Conservation (phyloP, 257 asterid genomes). For the Galeopsis tetrahit region DNA sequence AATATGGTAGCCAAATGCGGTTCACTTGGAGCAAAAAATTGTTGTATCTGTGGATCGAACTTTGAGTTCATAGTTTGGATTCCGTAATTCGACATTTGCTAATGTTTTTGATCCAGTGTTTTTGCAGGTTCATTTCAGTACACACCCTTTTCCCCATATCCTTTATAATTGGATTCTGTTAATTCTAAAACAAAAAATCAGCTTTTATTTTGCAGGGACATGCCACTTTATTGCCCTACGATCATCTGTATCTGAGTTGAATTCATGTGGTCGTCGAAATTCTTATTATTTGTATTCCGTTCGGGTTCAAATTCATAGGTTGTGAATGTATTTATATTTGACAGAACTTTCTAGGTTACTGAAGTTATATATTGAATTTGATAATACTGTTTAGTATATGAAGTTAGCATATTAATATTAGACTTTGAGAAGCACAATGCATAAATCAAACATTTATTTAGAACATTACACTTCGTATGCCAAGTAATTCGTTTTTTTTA, state of each 20-base stretch:
- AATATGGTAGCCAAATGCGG: slow-evolving; percentile 22
- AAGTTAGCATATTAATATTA: too few relatives aligned
- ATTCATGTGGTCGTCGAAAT: not conserved
- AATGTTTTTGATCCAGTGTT: not conserved
- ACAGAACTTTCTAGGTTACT: too few relatives aligned
- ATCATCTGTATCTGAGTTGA: not conserved
- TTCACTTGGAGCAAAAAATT: slow-evolving; percentile 16
- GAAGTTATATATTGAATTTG: too few relatives aligned
- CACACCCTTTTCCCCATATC: too few relatives aligned
- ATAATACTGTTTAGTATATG: too few relatives aligned
- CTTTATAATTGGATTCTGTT: too few relatives aligned
- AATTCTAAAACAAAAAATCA: not conserved
- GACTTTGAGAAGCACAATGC: too few relatives aligned
- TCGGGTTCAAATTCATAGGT: not conserved
- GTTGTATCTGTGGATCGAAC: slow-evolving; percentile 35
- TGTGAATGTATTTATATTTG: too few relatives aligned
- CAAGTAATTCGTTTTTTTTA: too few relatives aligned
- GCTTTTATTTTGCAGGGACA: not conserved
- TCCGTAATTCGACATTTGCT: not conserved
- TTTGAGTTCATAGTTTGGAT: slow-evolving; percentile 13
- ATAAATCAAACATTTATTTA: too few relatives aligned
- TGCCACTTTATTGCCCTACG: not conserved
- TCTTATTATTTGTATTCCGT: not conserved
- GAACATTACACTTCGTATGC: too few relatives aligned
- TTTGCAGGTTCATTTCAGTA: not conserved